These are phyloP conservation scores for Magnolia changhungtana DNA, from an alignment of 164 flowering plant species.

Conservation along the genomic window DNA sequence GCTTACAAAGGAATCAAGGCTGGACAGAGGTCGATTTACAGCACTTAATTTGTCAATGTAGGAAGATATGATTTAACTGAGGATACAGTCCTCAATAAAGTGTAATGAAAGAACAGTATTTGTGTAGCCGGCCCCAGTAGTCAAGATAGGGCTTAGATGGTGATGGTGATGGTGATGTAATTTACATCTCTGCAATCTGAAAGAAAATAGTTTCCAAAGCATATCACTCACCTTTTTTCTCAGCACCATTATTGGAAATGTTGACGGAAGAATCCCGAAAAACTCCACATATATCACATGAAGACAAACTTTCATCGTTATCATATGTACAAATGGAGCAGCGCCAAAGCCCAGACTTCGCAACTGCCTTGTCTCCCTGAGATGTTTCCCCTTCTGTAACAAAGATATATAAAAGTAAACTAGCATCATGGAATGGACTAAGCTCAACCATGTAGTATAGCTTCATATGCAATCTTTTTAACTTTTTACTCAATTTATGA, in stretches of 20 bases:
- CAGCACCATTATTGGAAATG: slow-evolving; percentile 19
- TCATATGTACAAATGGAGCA: slow-evolving; percentile 92
- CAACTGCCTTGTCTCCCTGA: slow-evolving; percentile 23
- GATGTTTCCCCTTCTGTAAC: slow-evolving; percentile 26
- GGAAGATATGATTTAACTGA: not conserved
- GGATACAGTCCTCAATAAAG: too few relatives aligned
- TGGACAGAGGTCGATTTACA: not conserved
- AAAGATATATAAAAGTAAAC: slow-evolving; percentile 5
- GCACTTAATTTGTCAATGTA: not conserved
- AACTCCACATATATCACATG: slow-evolving; percentile 94
- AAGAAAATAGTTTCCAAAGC: not conserved
- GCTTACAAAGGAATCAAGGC: not conserved
- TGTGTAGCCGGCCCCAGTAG: too few relatives aligned
- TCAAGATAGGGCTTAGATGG: too few relatives aligned
- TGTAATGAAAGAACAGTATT: too few relatives aligned
- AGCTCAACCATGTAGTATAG: not conserved
- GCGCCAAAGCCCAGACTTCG: slow-evolving; percentile 53
- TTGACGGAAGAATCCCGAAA: slow-evolving; percentile 51
- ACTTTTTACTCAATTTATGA: not conserved
- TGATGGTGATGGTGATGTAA: too few relatives aligned
- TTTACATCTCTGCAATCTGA: not conserved
- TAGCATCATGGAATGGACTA: not conserved
- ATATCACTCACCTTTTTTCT: slow-evolving; percentile 41
- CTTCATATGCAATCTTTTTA: not conserved
- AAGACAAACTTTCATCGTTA: slow-evolving; percentile 59